Conservation (phyloP, 805 yeast genomes). For the Saccharomycopsis sp. region DNA sequence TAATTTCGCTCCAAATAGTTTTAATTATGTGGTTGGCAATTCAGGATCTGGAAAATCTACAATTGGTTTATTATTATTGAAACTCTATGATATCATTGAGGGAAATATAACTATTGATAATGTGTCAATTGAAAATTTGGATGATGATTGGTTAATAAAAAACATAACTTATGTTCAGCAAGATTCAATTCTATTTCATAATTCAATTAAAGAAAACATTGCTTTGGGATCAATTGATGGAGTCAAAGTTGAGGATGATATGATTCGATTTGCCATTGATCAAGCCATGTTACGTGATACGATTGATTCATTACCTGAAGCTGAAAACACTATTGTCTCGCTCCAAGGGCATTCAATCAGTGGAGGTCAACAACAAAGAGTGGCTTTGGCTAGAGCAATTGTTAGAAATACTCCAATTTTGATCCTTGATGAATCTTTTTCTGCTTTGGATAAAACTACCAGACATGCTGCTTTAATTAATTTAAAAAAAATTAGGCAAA, state of each 20-base stretch:
- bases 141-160: conserved; percentile 41
- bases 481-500: conserved; percentile 49
- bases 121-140: conserved; percentile 31
- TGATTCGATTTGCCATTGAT: background rate
- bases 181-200: conserved; percentile 52
- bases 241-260: background rate
- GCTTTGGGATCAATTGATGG: conserved; percentile 33
- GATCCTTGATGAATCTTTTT: conserved; percentile 76
- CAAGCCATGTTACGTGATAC: background rate
- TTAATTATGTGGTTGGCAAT: conserved; percentile 66
- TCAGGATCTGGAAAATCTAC: conserved; percentile 96
- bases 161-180: conserved; percentile 72
- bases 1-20: conserved; percentile 32
- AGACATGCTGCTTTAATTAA: conserved; percentile 36
- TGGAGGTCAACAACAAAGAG: conserved; percentile 86
- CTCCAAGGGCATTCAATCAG: conserved; percentile 41
- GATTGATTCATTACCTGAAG: conserved; percentile 38
- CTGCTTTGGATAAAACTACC: conserved; percentile 60
- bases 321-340: conserved; percentile 40
- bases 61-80: conserved; percentile 48
- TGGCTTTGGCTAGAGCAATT: conserved; percentile 77
- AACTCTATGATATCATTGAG: conserved; percentile 37
- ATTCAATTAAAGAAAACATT: conserved; percentile 53
- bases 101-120: conserved; percentile 60
- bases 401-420: conserved; percentile 64